These are phyloP conservation scores for Rasamsonia emersonii DNA, from an alignment of 2,329 filamentous ascomycete species.

Conservation along the genomic window DNA sequence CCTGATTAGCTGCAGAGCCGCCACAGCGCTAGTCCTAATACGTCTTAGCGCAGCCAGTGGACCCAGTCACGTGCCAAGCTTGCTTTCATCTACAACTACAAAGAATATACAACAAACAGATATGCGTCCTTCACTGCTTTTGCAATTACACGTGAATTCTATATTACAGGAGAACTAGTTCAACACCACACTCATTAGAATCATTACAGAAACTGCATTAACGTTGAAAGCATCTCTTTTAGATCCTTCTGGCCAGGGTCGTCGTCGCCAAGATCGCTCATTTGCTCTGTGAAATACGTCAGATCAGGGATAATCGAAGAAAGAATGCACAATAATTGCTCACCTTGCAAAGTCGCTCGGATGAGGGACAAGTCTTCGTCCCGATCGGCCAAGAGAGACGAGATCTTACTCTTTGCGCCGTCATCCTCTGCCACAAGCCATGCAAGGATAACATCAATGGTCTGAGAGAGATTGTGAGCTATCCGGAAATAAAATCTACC, in stretches of 20 bases:
- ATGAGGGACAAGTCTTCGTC: constrained; percentile 59
- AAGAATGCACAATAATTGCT: constrained; percentile 9
- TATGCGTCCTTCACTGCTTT: too few species aligned
- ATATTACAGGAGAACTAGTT: neutral
- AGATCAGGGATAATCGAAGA: constrained; percentile 1
- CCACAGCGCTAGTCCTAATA: too few species aligned
- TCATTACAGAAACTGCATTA: constrained; percentile 36
- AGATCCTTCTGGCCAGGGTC: constrained; percentile 45
- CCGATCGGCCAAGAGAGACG: constrained; percentile 55
- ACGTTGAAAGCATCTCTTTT: constrained; percentile 58
- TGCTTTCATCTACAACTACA: too few species aligned
- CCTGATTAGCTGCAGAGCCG: too few species aligned
- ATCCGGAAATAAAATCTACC: neutral
- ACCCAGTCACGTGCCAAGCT: too few species aligned
- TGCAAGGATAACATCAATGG: constrained; percentile 72
- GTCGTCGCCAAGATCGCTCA: constrained; percentile 49
- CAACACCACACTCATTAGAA: too few species aligned
- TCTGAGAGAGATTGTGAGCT: constrained; percentile 26
- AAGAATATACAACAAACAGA: too few species aligned
- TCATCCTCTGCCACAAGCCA: constrained; percentile 89
- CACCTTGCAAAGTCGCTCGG: constrained; percentile 57
- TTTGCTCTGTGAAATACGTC: constrained; percentile 43
- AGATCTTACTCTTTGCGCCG: constrained; percentile 60
- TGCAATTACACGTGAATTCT: too few species aligned
- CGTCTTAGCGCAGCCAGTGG: too few species aligned